These are phyloP conservation scores for Nannochloropsis gaditana DNA, from an alignment of 108 stramenopile genomes.

Conservation along the genomic window DNA sequence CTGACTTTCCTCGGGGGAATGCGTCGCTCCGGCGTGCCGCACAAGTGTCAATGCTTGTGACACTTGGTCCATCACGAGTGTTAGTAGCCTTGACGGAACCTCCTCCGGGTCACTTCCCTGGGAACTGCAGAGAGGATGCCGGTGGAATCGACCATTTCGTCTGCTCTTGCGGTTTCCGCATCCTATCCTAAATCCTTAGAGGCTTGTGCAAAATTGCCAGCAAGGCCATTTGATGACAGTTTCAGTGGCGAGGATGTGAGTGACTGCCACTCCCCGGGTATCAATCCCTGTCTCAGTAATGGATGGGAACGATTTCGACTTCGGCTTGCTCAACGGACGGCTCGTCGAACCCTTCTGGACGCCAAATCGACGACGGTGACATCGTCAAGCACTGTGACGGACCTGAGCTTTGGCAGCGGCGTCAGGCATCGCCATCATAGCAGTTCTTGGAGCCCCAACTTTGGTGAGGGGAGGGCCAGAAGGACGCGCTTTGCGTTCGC, in stretches of 20 bases:
- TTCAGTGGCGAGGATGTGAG: background rate
- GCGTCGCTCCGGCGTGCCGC: too few relatives aligned
- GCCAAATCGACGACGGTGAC: background rate
- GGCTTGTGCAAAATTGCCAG: too few relatives aligned
- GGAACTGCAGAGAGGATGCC: too few relatives aligned
- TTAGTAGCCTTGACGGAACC: too few relatives aligned
- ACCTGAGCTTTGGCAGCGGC: background rate
- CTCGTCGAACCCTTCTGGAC: background rate
- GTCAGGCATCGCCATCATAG: background rate
- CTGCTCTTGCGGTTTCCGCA: too few relatives aligned
- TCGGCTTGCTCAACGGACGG: background rate
- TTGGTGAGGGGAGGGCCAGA: background rate
- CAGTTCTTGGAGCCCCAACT: background rate
- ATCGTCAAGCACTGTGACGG: background rate
- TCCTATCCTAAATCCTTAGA: too few relatives aligned
- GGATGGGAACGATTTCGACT: background rate
- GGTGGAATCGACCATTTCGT: too few relatives aligned
- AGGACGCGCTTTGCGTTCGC: too few relatives aligned
- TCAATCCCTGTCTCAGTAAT: background rate
- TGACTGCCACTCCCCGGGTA: background rate
- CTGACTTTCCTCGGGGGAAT: too few relatives aligned
- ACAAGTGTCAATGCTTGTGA: too few relatives aligned
- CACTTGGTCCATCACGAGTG: too few relatives aligned
- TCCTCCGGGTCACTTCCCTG: too few relatives aligned
- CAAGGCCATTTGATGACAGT: background rate